Evolutionary conservation across 2,329 filamentous ascomycete species (phyloP), one percentile per base, ranked within the genome.

Genomic region (Aspergillus pseudoglaucus): DNA sequence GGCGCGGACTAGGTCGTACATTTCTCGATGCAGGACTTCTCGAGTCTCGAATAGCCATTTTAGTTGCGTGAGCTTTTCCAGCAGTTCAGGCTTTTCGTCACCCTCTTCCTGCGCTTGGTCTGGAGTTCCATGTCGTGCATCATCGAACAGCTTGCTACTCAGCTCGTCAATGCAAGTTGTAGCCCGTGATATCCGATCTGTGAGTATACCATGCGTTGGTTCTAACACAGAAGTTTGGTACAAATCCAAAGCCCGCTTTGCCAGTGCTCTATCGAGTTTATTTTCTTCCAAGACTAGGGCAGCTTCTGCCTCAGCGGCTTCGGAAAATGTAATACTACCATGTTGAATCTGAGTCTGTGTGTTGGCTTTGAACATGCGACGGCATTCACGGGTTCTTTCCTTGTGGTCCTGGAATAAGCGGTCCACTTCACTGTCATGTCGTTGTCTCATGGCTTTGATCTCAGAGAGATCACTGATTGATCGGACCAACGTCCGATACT

Each of bases 31-130:
- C 7, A 97, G 76, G 42, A 81, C 78, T 69, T 98, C 93, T n/a
- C 90, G 84, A 1, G 87, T 86, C 65, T 98, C 93, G 59, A 96
- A 97, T 7, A 97, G 83, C 90, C 93, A 97, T 62, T 97, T 98
- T 12, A 97, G 77, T 42, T 96, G 80, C 0, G 91, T 97, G 10
- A 98, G 77, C 69, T 95, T 95, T 68, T 98, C 93, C 2, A 97
- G 75, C 0, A 97, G 77, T 67, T 98, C 93, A 0, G 93, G 93
- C 63, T 90, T 84, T 65, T 96, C 91, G 58, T 97, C 91, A 15
- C 93, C 91, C 70, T 96, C 91, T 67, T 95, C 90, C 65, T 96
- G 90, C 0, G 90, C 86, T 66, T 89, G 82, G 60, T 95, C 91
- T 0, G 90, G 86, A 53, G 83, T 81, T 3, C 79, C 74, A 40